Evolutionary conservation across 768 basidiomycete species (phyloP), one percentile per base, ranked within the genome.

Genomic region (Kwoniella bestiolae): DNA sequence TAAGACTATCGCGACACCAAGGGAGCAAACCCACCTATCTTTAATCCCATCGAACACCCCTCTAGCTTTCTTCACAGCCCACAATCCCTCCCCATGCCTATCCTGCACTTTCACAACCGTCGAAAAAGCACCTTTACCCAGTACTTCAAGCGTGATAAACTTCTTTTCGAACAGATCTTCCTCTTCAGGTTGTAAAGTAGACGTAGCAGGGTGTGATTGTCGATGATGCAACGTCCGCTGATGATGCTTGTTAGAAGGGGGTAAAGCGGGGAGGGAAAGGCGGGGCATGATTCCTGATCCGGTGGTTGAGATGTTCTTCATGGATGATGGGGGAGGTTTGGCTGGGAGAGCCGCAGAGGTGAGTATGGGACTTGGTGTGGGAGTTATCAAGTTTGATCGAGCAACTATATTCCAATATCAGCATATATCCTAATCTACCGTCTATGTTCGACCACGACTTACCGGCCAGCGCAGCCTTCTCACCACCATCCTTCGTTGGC

Each of bases 111-210:
- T 81, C 45, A 93, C 89, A n/a, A 94, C 95, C 68, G 90, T 90
- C 26, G 92, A 92, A 81, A 97, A 98, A 77, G 94, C 92, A 18
- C 95, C 95, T 64, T 89, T 89, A 7, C 95, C 95, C 16, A 97
- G 84, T 72, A 89, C 88, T 63, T 91, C 91, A 31, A 92, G 82
- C 72, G 90, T 87, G n/a, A 88, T 85, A 78, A 94, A 98, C 47
- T 91, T 87, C 65, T 85, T 86, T 79, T 91, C 91, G 69, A 96
- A 96, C 32, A 76, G 41, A 46, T 77, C 73, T 32, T 77, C 75
- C 41, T 73, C 63, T 28, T 56, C 65, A 32, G 50, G 29, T 29
- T 62, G 69, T 8, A 29, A 52, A 9, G 69, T 53, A 46, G 63
- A 62, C 41, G 63, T 64, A 28, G 63, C 70, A 52, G 73, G 75